phyloP scores from a whole-genome alignment of 331 rosid genomes.

The Malus hybrid region DNA sequence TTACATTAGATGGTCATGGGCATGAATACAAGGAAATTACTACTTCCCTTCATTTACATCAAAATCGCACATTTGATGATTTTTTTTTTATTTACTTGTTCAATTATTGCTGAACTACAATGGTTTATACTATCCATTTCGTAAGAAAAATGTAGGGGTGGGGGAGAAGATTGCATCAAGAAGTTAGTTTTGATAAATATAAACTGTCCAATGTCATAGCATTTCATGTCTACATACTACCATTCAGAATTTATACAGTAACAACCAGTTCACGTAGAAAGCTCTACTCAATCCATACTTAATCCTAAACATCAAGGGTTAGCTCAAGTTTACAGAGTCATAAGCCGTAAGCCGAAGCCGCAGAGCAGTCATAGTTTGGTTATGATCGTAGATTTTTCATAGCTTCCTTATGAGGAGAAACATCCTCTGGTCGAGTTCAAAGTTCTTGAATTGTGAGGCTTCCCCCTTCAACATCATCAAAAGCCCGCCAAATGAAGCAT shows the following conservation, averaged over 20 bases:
- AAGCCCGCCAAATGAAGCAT: constrained; percentile 81
- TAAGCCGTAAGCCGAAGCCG: neutral
- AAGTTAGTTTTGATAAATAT: neutral
- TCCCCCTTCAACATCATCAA: constrained; percentile 77
- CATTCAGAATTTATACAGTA: neutral
- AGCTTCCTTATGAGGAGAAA: constrained; percentile 75
- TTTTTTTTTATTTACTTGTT: too few species aligned
- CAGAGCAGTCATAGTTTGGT: neutral
- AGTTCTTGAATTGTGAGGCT: constrained; percentile 78
- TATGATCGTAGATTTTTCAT: constrained; percentile 5
- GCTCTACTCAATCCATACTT: neutral
- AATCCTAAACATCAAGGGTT: neutral
- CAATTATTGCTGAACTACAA: neutral
- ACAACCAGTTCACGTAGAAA: neutral
- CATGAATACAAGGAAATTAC: too few species aligned
- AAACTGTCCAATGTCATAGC: neutral
- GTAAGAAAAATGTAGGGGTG: neutral
- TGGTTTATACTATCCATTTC: neutral
- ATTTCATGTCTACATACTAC: neutral
- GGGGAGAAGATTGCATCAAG: neutral
- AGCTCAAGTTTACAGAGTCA: neutral
- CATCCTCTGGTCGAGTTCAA: constrained; percentile 74
- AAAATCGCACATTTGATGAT: too few species aligned
- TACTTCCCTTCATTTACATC: too few species aligned
- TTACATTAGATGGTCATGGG: too few species aligned